Base-by-base conservation (phyloP, 2,329 filamentous ascomycete species). In the Lizonia empirigonia region DNA sequence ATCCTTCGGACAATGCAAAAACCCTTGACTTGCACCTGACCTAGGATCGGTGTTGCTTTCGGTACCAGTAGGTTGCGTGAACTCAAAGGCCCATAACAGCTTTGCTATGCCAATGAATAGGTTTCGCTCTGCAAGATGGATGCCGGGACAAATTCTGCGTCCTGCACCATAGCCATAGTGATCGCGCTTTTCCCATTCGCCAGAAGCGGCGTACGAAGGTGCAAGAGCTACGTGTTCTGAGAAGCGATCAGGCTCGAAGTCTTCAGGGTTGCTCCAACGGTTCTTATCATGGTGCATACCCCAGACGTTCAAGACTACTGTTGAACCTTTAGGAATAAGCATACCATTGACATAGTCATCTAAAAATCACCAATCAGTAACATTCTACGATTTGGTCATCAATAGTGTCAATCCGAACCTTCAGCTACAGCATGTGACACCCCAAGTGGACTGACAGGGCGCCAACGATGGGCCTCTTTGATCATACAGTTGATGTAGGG, bases 121-220 rank as follows among this genome's bases (percentile, higher is more conserved):
- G 10, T 45, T 63, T 6, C 62, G 58, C 39, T 70, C 63, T 1
- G 68, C 71, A 29, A 74, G 56, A 40, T 71, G 64, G 34, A 69
- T 66, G 10, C 70, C 70, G 1, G 66, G 68, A 48, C 71, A 74
- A 22, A 69, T 63, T n/a, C 71, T 53, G 10, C 73, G 61, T 2
- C 74, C 74, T 32, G 66, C 64, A 12, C 74, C 73, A 46, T 72
- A 76, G 9, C 56, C 59, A 20, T 65, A 74, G 37, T 74, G 70
- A 13, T 74, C 72, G 39, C 57, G 56, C 13, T 60, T 63, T 3
- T 44, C 35, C 8, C 44, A 39, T 12, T 67, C 58, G 0, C 49
- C 20, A n/a, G 59, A 50, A 9, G 34, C 37, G 9, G 59, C 55
- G 15, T 50, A 50, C 23, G 58, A 38, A 34, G 51, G 27, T 2